Evolutionary conservation across 2,329 filamentous ascomycete genomes (phyloP).

Genomic region (Thermothelomyces thermophilus): DNA sequence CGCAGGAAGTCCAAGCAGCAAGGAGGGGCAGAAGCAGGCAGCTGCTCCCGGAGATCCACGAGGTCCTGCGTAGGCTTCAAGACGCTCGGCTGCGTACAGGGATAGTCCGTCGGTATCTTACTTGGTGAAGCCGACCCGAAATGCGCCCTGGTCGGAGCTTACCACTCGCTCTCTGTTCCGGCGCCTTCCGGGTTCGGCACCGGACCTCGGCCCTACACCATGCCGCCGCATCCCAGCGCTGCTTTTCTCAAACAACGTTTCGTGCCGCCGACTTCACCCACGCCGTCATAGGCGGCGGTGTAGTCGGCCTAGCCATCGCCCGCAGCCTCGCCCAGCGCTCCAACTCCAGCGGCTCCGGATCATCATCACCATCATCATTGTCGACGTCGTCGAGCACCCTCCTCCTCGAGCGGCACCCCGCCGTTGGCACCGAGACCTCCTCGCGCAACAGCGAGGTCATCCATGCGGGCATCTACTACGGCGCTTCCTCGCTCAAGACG

Average conservation of each 20-base stretch:
- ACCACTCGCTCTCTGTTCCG: not conserved
- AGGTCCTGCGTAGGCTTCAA: too few relatives aligned
- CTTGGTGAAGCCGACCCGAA: too few relatives aligned
- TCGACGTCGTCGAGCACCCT: constrained; percentile 43
- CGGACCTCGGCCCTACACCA: not conserved
- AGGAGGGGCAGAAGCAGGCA: too few relatives aligned
- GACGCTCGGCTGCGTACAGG: too few relatives aligned
- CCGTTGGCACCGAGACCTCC: constrained; percentile 77
- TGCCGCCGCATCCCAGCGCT: not conserved
- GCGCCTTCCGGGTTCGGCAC: not conserved
- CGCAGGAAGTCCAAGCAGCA: too few relatives aligned
- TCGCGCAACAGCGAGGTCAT: constrained; percentile 94
- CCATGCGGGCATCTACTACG: constrained; percentile 92
- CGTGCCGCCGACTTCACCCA: constrained; percentile 17
- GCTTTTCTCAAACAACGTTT: constrained; percentile 12
- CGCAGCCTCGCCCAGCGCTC: constrained; percentile 56
- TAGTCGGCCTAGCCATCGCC: constrained; percentile 75
- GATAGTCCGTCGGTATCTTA: too few relatives aligned
- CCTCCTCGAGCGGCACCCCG: constrained; percentile 71
- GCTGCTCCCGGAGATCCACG: too few relatives aligned
- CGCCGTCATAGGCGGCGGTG: constrained; percentile 50
- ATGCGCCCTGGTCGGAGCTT: not conserved
- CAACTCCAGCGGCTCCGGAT: constrained; percentile 27
- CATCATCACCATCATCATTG: constrained; percentile 28
- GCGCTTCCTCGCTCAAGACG: constrained; percentile 68